Percentiles rank a stretch among this genome's conserved stretches.
Conservation (phyloP, 352 stramenopile genomes). For the Globisporangium nunn region DNA sequence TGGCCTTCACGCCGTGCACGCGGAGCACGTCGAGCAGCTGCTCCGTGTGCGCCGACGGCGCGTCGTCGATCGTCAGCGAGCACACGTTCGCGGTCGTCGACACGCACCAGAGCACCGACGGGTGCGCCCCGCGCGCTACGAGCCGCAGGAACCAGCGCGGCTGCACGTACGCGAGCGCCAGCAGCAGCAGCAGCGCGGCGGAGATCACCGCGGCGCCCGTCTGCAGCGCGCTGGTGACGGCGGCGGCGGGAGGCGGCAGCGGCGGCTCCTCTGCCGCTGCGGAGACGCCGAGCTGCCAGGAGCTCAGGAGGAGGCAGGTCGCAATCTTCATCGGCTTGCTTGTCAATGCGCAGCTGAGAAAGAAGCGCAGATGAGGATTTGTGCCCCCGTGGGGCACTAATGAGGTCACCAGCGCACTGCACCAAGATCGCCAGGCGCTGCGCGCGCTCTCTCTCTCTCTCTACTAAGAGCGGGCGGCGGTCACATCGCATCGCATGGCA, state of each 20-base stretch:
- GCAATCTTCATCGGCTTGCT: no score
- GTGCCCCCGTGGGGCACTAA: no score
- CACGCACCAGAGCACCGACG: constrained; percentile 71
- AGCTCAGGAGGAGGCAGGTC: background rate
- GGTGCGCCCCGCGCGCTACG: constrained; percentile 58
- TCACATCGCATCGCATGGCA: constrained; percentile 6
- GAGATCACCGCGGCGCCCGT: constrained; percentile 4
- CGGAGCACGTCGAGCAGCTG: constrained; percentile 69
- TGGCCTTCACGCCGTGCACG: constrained; percentile 55
- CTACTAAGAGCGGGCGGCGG: no score
- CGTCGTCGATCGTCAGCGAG: constrained; percentile 78
- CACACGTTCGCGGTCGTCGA: constrained; percentile 44
- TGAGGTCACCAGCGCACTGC: no score
- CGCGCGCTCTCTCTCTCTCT: no score
- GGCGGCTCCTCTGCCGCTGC: background rate
- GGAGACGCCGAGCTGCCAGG: background rate
- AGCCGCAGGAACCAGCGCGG: constrained; percentile 61
- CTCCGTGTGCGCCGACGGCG: constrained; percentile 50
- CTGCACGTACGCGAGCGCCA: constrained; percentile 60
- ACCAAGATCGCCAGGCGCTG: no score
- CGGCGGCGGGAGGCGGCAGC: background rate
- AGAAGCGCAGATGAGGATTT: no score
- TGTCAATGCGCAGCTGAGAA: no score
- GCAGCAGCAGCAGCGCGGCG: constrained; percentile 14
- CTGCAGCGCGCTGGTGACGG: constrained; percentile 10